These are phyloP conservation scores for Aureobasidium sp. DNA, from an alignment of 2,329 filamentous ascomycete genomes.

Conservation along the genomic window DNA sequence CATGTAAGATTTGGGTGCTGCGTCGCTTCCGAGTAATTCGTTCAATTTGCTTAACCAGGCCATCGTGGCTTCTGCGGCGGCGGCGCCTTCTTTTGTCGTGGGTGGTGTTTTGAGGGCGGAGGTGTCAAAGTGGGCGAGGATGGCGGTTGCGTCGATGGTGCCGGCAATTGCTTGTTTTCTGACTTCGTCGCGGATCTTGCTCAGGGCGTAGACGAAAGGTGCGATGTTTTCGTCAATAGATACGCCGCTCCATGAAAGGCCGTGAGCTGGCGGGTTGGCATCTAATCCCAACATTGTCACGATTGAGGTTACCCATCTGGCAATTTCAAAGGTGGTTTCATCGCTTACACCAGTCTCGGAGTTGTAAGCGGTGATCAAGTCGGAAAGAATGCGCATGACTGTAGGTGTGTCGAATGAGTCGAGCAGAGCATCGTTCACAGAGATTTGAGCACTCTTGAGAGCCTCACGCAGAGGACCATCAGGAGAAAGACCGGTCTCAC, in stretches of 20 bases:
- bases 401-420: conserved; percentile 84
- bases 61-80: conserved; percentile 45
- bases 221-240: conserved; percentile 55
- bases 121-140: conserved; percentile 24
- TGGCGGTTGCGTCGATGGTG: conserved; percentile 33
- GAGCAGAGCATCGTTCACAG: conserved; percentile 59
- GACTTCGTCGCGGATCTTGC: conserved; percentile 51
- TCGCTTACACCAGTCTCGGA: conserved; percentile 42
- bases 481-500: conserved; percentile 18
- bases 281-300: conserved; percentile 80
- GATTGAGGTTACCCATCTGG: conserved; percentile 74
- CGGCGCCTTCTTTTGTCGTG: conserved; percentile 21
- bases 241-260: conserved; percentile 59
- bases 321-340: conserved; percentile 48
- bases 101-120: conserved; percentile 20
- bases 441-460: conserved; percentile 48
- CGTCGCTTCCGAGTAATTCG: conserved; percentile 41
- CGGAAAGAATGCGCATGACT: conserved; percentile 70
- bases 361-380: conserved; percentile 74
- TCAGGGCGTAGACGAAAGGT: conserved; percentile 54
- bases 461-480: conserved; percentile 31
- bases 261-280: conserved; percentile 39
- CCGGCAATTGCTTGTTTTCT: conserved; percentile 49
- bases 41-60: conserved; percentile 56
- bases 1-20: conserved; percentile 64